These are phyloP conservation scores for Petunia hybrid DNA, from an alignment of 305 asterid species.

Conservation along the genomic window DNA sequence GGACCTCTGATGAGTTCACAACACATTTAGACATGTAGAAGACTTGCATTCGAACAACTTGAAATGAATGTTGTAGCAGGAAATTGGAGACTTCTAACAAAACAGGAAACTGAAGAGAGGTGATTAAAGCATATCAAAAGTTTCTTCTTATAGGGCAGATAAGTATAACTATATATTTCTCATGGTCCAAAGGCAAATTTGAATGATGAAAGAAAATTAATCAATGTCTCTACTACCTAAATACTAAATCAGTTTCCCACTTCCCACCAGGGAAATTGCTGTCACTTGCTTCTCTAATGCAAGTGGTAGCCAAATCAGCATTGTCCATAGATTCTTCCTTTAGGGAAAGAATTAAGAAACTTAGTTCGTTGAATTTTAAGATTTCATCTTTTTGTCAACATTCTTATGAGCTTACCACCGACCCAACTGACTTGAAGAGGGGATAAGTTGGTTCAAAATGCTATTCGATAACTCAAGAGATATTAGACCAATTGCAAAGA, in stretches of 20 bases:
- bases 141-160: background rate
- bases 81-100: background rate
- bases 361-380: background rate
- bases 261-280: background rate
- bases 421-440: background rate
- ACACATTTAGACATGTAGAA: background rate
- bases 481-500: background rate
- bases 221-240: background rate
- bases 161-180: background rate
- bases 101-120: background rate
- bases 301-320: background rate
- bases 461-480: background rate
- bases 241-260: background rate
- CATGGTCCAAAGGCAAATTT: background rate
- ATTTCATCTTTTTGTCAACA: background rate
- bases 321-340: background rate
- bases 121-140: background rate
- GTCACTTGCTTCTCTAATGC: slow-evolving; percentile 3
- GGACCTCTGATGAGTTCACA: background rate
- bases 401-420: background rate
- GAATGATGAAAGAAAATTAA: background rate
- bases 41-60: background rate
- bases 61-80: background rate
- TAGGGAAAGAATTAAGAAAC: background rate
- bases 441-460: background rate